Evolutionary conservation across 768 basidiomycete genomes (phyloP).

Genomic region (Hygrocybe punicea): DNA sequence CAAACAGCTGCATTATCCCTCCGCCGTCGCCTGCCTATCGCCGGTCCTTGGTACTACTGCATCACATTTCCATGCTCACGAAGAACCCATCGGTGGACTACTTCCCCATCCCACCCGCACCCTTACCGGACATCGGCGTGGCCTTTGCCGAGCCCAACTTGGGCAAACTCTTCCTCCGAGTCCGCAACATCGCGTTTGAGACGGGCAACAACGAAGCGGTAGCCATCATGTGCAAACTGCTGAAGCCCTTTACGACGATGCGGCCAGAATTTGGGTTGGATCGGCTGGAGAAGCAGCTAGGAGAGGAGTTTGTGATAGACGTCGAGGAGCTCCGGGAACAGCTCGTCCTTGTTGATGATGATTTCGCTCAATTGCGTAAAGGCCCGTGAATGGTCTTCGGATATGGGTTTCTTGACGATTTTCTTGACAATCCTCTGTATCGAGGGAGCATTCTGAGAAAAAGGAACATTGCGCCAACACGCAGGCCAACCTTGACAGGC

Average conservation of each 20-base stretch:
- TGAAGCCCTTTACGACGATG: background rate
- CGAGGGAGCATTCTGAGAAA: too few relatives aligned
- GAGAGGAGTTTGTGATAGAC: background rate
- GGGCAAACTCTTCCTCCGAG: background rate
- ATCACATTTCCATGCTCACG: background rate
- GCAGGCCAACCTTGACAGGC: too few relatives aligned
- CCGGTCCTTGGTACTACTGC: background rate
- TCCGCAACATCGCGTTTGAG: background rate
- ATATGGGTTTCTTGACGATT: too few relatives aligned
- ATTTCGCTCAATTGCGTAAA: too few relatives aligned
- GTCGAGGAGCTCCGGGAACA: background rate
- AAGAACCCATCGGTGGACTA: slow-evolving; percentile 1
- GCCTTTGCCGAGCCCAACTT: background rate
- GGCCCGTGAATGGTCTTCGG: too few relatives aligned
- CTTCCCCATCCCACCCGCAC: background rate
- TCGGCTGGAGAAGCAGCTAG: background rate
- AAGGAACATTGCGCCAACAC: too few relatives aligned
- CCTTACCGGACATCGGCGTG: background rate
- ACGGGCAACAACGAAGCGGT: background rate
- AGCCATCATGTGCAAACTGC: background rate
- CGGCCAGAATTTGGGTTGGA: background rate
- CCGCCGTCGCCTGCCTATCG: too few relatives aligned
- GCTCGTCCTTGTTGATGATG: background rate
- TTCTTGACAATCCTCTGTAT: too few relatives aligned
- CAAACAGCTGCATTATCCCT: too few relatives aligned